These are phyloP conservation scores for Helotiales sp. DNA, from an alignment of 2,329 filamentous ascomycete species.

Conservation along the genomic window DNA sequence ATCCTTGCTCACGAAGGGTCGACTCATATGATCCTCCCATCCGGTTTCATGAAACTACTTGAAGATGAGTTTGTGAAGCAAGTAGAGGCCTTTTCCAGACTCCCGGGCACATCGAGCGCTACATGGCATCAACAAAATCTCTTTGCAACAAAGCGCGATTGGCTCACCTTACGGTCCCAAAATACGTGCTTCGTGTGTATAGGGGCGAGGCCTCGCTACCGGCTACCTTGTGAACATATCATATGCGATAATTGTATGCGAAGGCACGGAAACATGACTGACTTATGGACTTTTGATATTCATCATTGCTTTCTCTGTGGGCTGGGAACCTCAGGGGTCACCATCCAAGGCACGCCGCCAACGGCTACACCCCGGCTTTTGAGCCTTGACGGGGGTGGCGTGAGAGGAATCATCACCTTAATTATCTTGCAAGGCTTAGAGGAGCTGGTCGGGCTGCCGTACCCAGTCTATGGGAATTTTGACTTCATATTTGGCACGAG, in stretches of 20 bases:
- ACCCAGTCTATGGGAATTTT: constrained; percentile 35
- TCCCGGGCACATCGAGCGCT: constrained; percentile 17
- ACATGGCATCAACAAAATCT: constrained; percentile 27
- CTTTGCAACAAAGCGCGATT: constrained; percentile 19
- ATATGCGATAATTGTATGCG: constrained; percentile 44
- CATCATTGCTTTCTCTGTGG: constrained; percentile 40
- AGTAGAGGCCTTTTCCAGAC: constrained; percentile 13
- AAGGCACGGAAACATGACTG: constrained; percentile 33
- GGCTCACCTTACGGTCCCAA: constrained; percentile 15
- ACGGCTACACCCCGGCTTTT: constrained; percentile 33
- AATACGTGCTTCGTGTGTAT: constrained; percentile 21
- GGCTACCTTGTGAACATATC: constrained; percentile 43
- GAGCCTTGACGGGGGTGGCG: constrained; percentile 45
- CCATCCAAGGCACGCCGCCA: constrained; percentile 39
- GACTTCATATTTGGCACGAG: constrained; percentile 36
- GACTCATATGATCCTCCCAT: constrained; percentile 26
- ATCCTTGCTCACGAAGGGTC: constrained; percentile 29
- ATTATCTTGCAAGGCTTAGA: constrained; percentile 33
- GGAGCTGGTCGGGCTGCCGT: constrained; percentile 27
- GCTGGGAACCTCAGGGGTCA: constrained; percentile 18
- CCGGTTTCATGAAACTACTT: constrained; percentile 14
- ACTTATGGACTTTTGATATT: constrained; percentile 36
- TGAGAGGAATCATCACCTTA: constrained; percentile 35
- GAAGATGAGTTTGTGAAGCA: constrained; percentile 17
- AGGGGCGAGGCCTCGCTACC: constrained; percentile 22